Base-by-base conservation (phyloP, 2,329 filamentous ascomycete species). In the Diaporthe batatas region DNA sequence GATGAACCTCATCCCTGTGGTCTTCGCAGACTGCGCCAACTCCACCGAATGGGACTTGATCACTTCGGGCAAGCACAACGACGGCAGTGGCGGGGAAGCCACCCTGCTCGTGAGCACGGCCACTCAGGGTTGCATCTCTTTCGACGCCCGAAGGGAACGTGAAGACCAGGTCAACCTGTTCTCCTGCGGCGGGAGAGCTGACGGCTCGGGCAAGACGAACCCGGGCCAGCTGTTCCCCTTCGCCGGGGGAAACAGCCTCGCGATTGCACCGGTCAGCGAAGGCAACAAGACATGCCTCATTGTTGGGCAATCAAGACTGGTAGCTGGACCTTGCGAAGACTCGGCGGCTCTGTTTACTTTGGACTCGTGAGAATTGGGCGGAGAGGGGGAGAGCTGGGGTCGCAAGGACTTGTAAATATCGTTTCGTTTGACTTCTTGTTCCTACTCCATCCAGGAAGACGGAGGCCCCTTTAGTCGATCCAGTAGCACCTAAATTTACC, bases 101-200 rank as follows among this genome's bases (percentile, higher is more conserved):
- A 83, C 84, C 8, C 77, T 89, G 73, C 77, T 89, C 34, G 85
- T 88, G 21, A 88, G 85, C 79, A 82, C 83, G 36, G 75, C 87
- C 80, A 87, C 81, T 58, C 82, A 87, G 68, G 86, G 86, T n/a
- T 89, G 87, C 72, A 80, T 89, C 58, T 87, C 83, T 78, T 85
- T 87, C 58, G 87, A 89, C 72, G 79, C 78, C 21, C 81, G 86
- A 25, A 81, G 86, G 23, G 77, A 79, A 6, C 77, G 79, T 3
- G 83, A 82, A 1, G 86, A 88, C 69, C 86, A 83, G 1, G 86
- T 88, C 34, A 86, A 79, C 6, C 70, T 89, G 23, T 89, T 89
- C 74, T 86, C 86, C 1, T 89, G 87, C 74, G 87, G 87, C 34
- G 87, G 87, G n/a, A 49, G 70, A 53, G 70, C 70, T 21, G 70